Evolutionary conservation across 768 basidiomycete genomes (phyloP), one percentile per base, ranked within the genome.

Genomic region (Suillus subluteus): DNA sequence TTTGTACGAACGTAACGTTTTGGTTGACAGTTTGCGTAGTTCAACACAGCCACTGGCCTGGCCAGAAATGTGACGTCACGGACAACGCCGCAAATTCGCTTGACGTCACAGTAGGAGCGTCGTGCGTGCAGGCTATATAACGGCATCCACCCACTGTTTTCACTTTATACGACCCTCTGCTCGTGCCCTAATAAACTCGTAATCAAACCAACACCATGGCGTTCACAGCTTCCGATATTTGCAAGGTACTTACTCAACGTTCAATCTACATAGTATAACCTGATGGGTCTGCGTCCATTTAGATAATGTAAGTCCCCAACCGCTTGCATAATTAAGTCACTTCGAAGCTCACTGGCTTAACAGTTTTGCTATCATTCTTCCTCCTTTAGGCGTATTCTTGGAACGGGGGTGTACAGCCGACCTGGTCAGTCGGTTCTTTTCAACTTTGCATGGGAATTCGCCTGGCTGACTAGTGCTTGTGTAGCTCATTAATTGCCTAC

Each of bases 311-410:
- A 70, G 76, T 68, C 43, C 68, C 2, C 3, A 41, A 18, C 43
- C 62, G 56, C 13, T 38, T 67, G 35, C 46, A 30, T n/a, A 6
- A n/a, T 16, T 4, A 12, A 23, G 6, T 5, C 8, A 26, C 68
- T 64, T 21, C 54, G n/a, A 46, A 63, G 32, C 68, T 77, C 67
- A 77, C 38, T 35, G 4, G 1, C 16, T 12, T 58, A 59, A 65
- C 41, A 91, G 87, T 67, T 72, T 88, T 64, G 92, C 92, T 66
- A 82, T 94, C 78, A 70, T 94, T 75, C 72, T 94, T 16, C 93
- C 94, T 12, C 95, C 95, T 66, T 74, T 97, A 3, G 94, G 90
- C 65, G 95, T 97, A 32, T 95, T 95, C 81, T 79, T 96, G 32
- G 94, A 96, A 81, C 85, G 92, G 63, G 95, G 95, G 32, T 96